Evolutionary conservation across 2,329 filamentous ascomycete species (phyloP).

Genomic region (Alternaria infectoria): DNA sequence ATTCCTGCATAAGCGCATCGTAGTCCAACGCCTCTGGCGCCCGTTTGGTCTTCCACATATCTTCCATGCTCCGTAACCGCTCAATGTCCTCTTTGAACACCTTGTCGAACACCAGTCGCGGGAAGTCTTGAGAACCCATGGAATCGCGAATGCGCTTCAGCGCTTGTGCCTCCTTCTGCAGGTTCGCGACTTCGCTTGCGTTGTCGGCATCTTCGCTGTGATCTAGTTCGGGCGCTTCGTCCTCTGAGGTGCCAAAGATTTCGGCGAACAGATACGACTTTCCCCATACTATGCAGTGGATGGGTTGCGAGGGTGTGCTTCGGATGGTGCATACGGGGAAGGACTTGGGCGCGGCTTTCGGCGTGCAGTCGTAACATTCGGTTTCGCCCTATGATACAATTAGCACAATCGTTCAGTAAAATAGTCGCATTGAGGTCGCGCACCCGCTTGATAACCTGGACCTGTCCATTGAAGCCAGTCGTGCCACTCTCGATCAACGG

Average conservation of each 20-base stretch:
- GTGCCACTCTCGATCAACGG: conserved; percentile 96
- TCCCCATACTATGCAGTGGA: conserved; percentile 98
- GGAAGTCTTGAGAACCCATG: conserved; percentile 79
- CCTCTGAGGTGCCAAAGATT: conserved; percentile 90
- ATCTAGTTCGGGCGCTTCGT: conserved; percentile 80
- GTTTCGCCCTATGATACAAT: conserved; percentile 66
- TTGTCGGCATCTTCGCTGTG: conserved; percentile 83
- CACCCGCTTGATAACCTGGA: conserved; percentile 90
- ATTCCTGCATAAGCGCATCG: conserved; percentile 63
- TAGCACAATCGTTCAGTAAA: background rate
- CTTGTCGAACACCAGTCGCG: conserved; percentile 85
- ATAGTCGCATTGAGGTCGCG: background rate
- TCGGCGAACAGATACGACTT: conserved; percentile 97
- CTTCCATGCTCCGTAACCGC: conserved; percentile 82
- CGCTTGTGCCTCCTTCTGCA: conserved; percentile 82
- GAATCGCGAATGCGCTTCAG: conserved; percentile 82
- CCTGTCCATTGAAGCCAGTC: conserved; percentile 96
- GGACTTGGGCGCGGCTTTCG: conserved; percentile 87
- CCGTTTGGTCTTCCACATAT: conserved; percentile 91
- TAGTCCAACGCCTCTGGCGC: conserved; percentile 77
- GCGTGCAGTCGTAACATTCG: conserved; percentile 94
- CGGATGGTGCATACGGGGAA: conserved; percentile 97
- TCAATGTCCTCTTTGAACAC: conserved; percentile 87
- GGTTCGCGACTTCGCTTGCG: conserved; percentile 83
- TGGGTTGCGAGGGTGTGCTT: conserved; percentile 93